Evolutionary conservation across 768 basidiomycete genomes (phyloP).

Genomic region (Suillus paluster): DNA sequence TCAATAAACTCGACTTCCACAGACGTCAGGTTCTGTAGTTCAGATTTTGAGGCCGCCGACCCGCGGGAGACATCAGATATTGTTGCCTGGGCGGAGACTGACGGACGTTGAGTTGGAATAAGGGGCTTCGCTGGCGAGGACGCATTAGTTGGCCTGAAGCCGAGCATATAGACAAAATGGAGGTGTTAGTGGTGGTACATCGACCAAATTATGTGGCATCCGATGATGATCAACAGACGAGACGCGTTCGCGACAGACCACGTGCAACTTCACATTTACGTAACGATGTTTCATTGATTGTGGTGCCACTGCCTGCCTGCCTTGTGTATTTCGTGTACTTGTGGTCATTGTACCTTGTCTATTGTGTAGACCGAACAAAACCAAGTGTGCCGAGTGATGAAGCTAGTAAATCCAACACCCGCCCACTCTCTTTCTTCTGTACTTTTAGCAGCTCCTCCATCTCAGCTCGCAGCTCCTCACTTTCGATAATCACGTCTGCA

Average conservation of each 20-base stretch:
- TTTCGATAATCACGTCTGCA: constrained; percentile 76
- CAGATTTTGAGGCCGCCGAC: constrained; percentile 46
- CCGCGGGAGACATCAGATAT: constrained; percentile 44
- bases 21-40: constrained; percentile 53
- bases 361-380: constrained; percentile 67
- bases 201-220: not conserved
- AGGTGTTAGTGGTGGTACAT: constrained; percentile 7
- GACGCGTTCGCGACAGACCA: constrained; percentile 29
- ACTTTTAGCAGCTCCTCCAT: constrained; percentile 63
- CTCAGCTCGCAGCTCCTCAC: constrained; percentile 61
- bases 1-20: constrained; percentile 76
- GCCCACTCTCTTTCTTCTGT: constrained; percentile 78
- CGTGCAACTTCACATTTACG: not conserved
- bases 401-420: constrained; percentile 75
- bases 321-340: not conserved
- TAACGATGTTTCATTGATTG: too few relatives aligned
- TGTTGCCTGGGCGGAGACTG: constrained; percentile 12
- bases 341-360: constrained; percentile 35
- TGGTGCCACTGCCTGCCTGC: too few relatives aligned
- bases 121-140: constrained; percentile 49
- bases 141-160: constrained; percentile 51
- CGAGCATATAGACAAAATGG: constrained; percentile 39
- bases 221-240: constrained; percentile 9
- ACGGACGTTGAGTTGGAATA: constrained; percentile 20
- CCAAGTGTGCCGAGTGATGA: constrained; percentile 75